phyloP scores from a whole-genome alignment of 495 filamentous ascomycete genomes.

The Xylaria telfairii region DNA sequence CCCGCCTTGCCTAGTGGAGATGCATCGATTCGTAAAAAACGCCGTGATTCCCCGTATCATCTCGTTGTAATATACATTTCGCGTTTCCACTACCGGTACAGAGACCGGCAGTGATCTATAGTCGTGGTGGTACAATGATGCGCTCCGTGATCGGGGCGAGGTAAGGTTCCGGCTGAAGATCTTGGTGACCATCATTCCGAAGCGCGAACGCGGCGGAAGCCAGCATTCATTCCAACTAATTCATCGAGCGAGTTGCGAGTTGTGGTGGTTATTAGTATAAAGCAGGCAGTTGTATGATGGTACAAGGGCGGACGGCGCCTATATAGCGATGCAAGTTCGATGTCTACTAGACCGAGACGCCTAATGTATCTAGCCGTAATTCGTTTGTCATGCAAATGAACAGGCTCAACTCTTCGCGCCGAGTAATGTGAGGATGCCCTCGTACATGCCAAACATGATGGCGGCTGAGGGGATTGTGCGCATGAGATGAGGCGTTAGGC shows the following conservation, averaged over 20 bases:
- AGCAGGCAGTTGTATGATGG: background rate
- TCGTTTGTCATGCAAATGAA: background rate
- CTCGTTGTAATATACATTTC: constrained; percentile 14
- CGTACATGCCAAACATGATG: constrained; percentile 93
- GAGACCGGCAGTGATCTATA: background rate
- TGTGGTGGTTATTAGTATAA: constrained; percentile 7
- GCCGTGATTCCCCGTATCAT: background rate
- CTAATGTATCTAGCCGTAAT: background rate
- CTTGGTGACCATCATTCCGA: background rate
- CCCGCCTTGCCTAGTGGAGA: background rate
- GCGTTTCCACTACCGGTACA: background rate
- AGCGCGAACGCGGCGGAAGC: background rate
- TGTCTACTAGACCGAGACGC: background rate
- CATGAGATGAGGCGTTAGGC: constrained; percentile 83
- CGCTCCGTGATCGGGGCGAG: background rate
- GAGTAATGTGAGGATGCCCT: constrained; percentile 72
- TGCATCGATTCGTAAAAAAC: constrained; percentile 12
- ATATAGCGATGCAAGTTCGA: background rate
- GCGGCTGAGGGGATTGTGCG: constrained; percentile 86
- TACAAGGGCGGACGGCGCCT: background rate
- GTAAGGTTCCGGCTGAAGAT: background rate
- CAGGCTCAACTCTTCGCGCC: constrained; percentile 46
- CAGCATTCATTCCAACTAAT: background rate
- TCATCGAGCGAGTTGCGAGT: constrained; percentile 3
- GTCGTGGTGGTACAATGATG: constrained; percentile 6